Base-by-base conservation (phyloP, 352 stramenopile genomes). In the Saprolegnia diclina region DNA sequence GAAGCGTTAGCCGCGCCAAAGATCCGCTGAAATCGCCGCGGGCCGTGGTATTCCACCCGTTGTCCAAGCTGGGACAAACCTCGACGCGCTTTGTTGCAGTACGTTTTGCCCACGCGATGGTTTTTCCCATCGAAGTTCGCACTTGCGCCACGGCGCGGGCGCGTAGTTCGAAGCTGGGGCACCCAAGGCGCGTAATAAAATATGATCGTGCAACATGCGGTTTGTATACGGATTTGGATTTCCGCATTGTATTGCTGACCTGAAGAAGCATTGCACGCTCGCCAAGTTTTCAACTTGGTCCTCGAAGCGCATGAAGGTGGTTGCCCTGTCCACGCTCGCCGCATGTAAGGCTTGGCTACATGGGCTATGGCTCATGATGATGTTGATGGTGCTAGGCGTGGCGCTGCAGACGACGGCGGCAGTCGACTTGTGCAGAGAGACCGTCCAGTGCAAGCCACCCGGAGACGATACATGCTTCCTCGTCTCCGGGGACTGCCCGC, bases 401-500 rank as follows among this genome's bases (percentile, higher is more conserved):
- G 29, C 29, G 52, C 13, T 59, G 35, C 24, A 59, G 11, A 24
- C 11, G 24, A 19, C n/a, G 13, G 13, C 13, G 3, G 24, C 35
- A 59, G 52, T 29, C 5, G 46, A 59, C 35, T n/a, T 59, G n/a
- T 59, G 52, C 19, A 2, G 24, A 59, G 52, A 59, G 13, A 59
- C 52, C 35, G 11, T 59, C 13, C 24, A 19, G 16, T 59, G 52
- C 35, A 18, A 14, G 11, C 1, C 11, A 11, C 52, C 52, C 11
- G n/a, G 52, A 14, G 35, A 24, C n/a, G 24, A 59, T 24, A 19
- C n/a, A 40, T 59, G 52, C 19, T 59, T 42, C 35, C 13, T 59
- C 13, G 3, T 40, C 11, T 59, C 52, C 13, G 52, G 52, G 19
- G 11, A 21, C 16, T 59, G 52, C 52, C 52, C 35, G 52, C 52